These are phyloP conservation scores for Sugiyamaella smithiae DNA, from an alignment of 805 yeast genomes.

Conservation along the genomic window DNA sequence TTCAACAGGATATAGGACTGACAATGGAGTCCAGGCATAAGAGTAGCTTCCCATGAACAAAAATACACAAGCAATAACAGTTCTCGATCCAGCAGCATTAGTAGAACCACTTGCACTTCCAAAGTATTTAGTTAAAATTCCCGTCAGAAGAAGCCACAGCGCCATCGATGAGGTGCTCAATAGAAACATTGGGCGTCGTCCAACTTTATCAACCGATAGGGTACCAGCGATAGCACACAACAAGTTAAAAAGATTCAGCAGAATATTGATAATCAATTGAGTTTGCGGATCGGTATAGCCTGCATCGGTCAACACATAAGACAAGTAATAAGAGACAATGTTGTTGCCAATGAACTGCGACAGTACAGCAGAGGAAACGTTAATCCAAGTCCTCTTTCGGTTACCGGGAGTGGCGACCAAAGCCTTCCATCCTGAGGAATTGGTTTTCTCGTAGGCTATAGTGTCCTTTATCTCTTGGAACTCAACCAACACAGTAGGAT, in stretches of 20 bases:
- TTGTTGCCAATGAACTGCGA: slow-evolving; percentile 34
- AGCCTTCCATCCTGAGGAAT: slow-evolving; percentile 28
- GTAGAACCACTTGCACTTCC: slow-evolving; percentile 1
- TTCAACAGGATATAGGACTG: slow-evolving; percentile 32
- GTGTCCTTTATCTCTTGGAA: slow-evolving; percentile 11
- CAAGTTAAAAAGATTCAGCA: slow-evolving; percentile 20
- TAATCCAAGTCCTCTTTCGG: slow-evolving; percentile 56
- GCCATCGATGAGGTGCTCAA: slow-evolving; percentile 2
- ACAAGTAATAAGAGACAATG: slow-evolving; percentile 24
- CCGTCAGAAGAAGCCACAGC: not conserved
- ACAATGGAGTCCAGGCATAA: slow-evolving; percentile 36
- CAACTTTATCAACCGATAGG: slow-evolving; percentile 38
- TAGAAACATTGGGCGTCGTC: slow-evolving; percentile 58
- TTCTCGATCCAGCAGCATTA: not conserved
- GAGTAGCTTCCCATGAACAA: slow-evolving; percentile 16
- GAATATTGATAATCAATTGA: slow-evolving; percentile 5
- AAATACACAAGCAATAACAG: slow-evolving; percentile 13
- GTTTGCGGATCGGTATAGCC: not conserved
- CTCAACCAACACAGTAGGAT: slow-evolving; percentile 9
- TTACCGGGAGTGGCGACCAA: slow-evolving; percentile 57
- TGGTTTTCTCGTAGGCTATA: slow-evolving; percentile 6
- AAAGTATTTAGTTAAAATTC: not conserved
- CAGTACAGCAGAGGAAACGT: slow-evolving; percentile 56
- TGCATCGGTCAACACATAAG: slow-evolving; percentile 21
- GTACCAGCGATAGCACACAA: slow-evolving; percentile 19